These are phyloP conservation scores for Elaeis oleifera DNA, from an alignment of 202 grass and related monocot species.

Conservation along the genomic window DNA sequence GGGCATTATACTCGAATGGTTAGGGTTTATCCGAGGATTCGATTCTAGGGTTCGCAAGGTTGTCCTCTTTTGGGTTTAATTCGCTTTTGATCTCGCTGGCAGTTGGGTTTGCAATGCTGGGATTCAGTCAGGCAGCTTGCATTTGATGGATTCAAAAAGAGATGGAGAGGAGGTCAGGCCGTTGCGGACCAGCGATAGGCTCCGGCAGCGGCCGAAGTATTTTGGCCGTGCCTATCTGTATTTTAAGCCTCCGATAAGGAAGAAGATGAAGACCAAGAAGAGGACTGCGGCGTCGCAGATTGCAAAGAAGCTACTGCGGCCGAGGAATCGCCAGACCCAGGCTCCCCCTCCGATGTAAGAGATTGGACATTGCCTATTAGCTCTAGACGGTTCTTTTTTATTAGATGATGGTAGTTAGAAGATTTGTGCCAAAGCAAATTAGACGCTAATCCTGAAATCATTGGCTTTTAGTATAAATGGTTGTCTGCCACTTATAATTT, in stretches of 20 bases:
- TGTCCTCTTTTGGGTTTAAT: conserved; percentile 2
- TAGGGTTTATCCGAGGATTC: conserved; percentile 8
- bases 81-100: conserved; percentile 9
- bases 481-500: no score
- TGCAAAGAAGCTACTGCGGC: conserved; percentile 78
- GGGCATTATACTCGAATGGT: conserved; percentile 6
- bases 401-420: conserved; percentile 4
- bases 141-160: conserved; percentile 57
- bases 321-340: conserved; percentile 37
- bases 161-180: conserved; percentile 38
- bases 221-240: conserved; percentile 50
- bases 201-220: conserved; percentile 64
- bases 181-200: conserved; percentile 65
- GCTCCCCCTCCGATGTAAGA: conserved; percentile 64
- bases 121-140: conserved; percentile 4
- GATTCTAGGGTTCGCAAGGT: conserved; percentile 19
- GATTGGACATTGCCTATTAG: conserved; percentile 3
- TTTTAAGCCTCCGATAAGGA: conserved; percentile 64
- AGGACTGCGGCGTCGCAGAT: conserved; percentile 80
- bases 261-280: conserved; percentile 92
- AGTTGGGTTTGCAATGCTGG: conserved; percentile 25
- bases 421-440: neutral
- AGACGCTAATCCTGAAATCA: no score
- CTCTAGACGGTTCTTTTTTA: neutral
- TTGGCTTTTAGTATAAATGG: no score